A percentile compares a stretch with the other conserved stretches of the same genome.
These are phyloP conservation scores for Suillus brevipes DNA, from an alignment of 768 basidiomycete species.

Conservation along the genomic window DNA sequence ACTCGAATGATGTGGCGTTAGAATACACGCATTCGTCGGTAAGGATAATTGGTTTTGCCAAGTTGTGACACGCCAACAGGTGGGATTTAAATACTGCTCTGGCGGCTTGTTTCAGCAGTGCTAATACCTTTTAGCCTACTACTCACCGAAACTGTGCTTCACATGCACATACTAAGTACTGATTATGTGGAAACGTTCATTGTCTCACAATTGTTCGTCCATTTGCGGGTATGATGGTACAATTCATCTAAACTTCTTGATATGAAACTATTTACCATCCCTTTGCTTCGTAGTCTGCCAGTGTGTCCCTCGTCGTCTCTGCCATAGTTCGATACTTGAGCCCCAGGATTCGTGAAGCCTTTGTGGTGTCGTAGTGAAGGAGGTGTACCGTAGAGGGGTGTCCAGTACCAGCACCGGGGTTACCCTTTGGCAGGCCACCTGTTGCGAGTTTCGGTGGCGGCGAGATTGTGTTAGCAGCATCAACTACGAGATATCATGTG, in stretches of 20 bases:
- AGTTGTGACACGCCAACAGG: too few relatives aligned
- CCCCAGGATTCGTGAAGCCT: conserved; percentile 42
- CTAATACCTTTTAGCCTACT: neutral
- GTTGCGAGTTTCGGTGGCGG: conserved; percentile 33
- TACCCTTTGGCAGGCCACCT: conserved; percentile 31
- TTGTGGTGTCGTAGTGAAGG: conserved; percentile 35
- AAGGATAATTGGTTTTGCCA: too few relatives aligned
- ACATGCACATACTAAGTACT: neutral
- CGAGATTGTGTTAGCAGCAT: conserved; percentile 35
- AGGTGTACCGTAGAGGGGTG: conserved; percentile 28
- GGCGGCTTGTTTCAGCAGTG: too few relatives aligned
- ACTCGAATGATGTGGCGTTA: too few relatives aligned
- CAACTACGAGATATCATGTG: conserved; percentile 27
- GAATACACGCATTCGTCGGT: neutral
- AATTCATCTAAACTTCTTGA: neutral
- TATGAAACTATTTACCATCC: conserved; percentile 35
- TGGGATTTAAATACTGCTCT: too few relatives aligned
- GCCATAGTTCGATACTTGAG: conserved; percentile 41
- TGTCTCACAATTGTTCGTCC: neutral
- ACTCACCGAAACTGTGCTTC: neutral
- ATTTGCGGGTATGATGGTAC: neutral
- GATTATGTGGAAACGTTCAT: neutral
- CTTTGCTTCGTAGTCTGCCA: conserved; percentile 44
- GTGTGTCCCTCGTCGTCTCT: conserved; percentile 41
- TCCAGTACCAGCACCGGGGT: conserved; percentile 32